Base-by-base conservation (phyloP, 2,329 filamentous ascomycete genomes). In the Trichoderma aggressivum region DNA sequence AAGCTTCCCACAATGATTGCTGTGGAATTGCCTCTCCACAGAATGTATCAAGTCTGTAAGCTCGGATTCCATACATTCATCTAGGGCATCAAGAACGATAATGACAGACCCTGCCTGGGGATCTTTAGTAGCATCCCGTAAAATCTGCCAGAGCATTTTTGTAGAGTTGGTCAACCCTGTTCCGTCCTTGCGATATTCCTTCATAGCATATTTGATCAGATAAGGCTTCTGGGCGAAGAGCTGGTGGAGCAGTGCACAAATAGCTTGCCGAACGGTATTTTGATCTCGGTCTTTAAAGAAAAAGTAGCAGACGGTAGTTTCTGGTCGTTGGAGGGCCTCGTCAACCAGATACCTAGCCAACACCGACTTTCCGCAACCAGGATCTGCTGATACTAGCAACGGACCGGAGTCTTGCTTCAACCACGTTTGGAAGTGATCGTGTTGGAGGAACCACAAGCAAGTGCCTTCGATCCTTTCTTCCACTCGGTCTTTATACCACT, bases 271-370 rank as follows among this genome's bases (percentile, higher is more conserved):
- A 28, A 77, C 68, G 1, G 74, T 82, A 39, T 81, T 78, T 59
- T 83, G 81, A 50, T 79, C 76, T 68, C 79, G 72, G 39, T 81
- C 79, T 70, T 83, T 83, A 74, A 84, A 84, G 70, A 84, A 84
- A 71, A 83, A 84, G 75, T 84, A 84, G 73, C 81, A 83, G 3
- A 81, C 75, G 0, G 76, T 77, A 68, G 73, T 59, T 1, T 68
- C 53, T 56, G 53, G 0, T 6, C 21, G 18, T 32, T 74, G 75
- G 1, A 82, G 71, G 7, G 53, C 67, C 7, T 76, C 36, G 55
- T 81, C 77, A 21, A 81, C 72, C 0, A 82, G 75, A 58, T 77
- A 78, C 56, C 76, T 79, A 10, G 81, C 77, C 43, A 83, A 65
- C 0, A 79, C 80, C 0, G 81, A 82, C 71, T 82, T 83, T 3